phyloP scores from a whole-genome alignment of 371 early-diverging fungal species.

The Thermomucor indicae-seudaticae region DNA sequence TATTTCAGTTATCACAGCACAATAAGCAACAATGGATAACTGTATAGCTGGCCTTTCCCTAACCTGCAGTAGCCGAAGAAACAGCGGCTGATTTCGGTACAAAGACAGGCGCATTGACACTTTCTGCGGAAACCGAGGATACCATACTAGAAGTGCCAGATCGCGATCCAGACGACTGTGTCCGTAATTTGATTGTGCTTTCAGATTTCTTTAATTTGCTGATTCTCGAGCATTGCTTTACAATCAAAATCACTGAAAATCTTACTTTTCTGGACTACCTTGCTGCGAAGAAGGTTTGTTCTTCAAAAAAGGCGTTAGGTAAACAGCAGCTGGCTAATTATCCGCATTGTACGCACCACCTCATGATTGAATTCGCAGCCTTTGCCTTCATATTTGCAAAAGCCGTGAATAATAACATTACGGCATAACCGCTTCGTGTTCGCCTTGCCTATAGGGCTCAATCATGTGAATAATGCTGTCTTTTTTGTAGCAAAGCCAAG shows the following conservation, averaged over 20 bases:
- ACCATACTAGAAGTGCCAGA: slow-evolving; percentile 17
- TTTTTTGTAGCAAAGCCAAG: too few relatives aligned
- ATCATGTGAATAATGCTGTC: too few relatives aligned
- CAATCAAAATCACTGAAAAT: slow-evolving; percentile 1
- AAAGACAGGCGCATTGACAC: slow-evolving; percentile 63
- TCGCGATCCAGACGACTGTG: slow-evolving; percentile 53
- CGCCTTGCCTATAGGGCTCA: slow-evolving; percentile 15
- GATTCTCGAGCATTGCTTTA: not conserved
- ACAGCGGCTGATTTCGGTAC: slow-evolving; percentile 46
- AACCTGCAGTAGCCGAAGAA: not conserved
- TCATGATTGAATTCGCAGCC: slow-evolving; percentile 89
- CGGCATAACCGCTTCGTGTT: slow-evolving; percentile 64
- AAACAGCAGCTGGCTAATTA: not conserved
- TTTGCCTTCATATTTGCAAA: slow-evolving; percentile 79
- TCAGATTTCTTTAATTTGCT: too few relatives aligned
- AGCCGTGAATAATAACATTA: slow-evolving; percentile 83
- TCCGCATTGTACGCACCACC: slow-evolving; percentile 33
- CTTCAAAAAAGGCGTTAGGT: slow-evolving; percentile 13
- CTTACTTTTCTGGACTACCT: slow-evolving; percentile 59
- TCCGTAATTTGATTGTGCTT: slow-evolving; percentile 54
- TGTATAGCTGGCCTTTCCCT: not conserved
- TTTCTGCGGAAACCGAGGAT: slow-evolving; percentile 53
- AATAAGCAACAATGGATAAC: too few relatives aligned
- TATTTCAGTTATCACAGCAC: too few relatives aligned
- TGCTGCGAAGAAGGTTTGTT: slow-evolving; percentile 26